Evolutionary conservation across 495 filamentous ascomycete genomes (phyloP).

Genomic region (Penicillium taxi): DNA sequence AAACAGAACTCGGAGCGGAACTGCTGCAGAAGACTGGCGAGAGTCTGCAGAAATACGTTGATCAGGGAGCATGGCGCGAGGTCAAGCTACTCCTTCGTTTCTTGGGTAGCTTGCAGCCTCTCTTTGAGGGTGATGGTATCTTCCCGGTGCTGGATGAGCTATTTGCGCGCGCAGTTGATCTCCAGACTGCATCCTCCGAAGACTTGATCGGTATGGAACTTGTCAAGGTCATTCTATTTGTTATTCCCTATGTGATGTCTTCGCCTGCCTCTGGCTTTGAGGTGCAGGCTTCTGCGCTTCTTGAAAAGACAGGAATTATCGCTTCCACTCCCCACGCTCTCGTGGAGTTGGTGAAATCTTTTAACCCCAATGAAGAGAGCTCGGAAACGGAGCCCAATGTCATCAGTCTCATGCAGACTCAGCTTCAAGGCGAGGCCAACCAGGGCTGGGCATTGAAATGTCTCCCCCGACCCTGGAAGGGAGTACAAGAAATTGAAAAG

Average conservation of each 20-base stretch:
- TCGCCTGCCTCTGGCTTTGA: constrained; percentile 57
- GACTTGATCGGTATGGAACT: constrained; percentile 78
- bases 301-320: constrained; percentile 89
- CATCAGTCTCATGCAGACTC: constrained; percentile 77
- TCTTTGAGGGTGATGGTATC: constrained; percentile 78
- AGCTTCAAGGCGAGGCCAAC: constrained; percentile 64
- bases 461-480: constrained; percentile 77
- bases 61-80: constrained; percentile 72
- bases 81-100: constrained; percentile 88
- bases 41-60: constrained; percentile 53
- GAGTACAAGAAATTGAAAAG: constrained; percentile 36
- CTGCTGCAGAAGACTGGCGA: constrained; percentile 53
- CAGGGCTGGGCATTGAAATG: constrained; percentile 68
- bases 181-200: constrained; percentile 84
- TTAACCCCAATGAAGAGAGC: constrained; percentile 50
- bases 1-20: constrained; percentile 61
- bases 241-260: constrained; percentile 83
- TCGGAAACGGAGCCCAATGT: constrained; percentile 53
- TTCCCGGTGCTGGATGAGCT: constrained; percentile 78
- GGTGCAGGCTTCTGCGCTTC: constrained; percentile 62
- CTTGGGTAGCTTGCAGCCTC: constrained; percentile 68
- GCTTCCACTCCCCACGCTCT: constrained; percentile 74
- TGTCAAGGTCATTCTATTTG: constrained; percentile 89
- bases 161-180: constrained; percentile 72
- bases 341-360: constrained; percentile 77